Evolutionary conservation across 345 rosid species (phyloP), one percentile per base, ranked within the genome.

Genomic region (Fremontodendron californicum): DNA sequence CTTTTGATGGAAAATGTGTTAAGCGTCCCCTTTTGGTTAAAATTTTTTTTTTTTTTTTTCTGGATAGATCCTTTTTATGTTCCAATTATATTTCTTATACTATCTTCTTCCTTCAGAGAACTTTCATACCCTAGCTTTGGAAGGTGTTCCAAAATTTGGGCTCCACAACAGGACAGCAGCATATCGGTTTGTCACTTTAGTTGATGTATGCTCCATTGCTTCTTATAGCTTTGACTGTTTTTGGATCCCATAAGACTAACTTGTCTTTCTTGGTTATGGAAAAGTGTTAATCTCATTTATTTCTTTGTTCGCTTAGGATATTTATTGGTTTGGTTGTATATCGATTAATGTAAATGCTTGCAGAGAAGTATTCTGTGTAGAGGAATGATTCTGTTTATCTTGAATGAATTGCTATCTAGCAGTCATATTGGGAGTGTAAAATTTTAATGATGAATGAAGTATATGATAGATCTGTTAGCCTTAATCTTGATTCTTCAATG

Each of bases 51-150:
- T 43, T 8, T 3, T 25, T n/a, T 27, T 45, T 69, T 63, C 9
- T 33, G 6, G 37, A 11, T 42, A 1, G 31, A 57, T 23, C 62
- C 65, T 15, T 21, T 31, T 76, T 39, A 5, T 70, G 71, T 42
- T 79, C 51, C 70, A 12, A 39, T 43, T 63, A 0, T 78, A 74
- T 60, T 12, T 37, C 76, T 60, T 79, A 37, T 49, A 10, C 58
- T 31, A 75, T 51, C 37, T 19, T 71, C 62, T 65, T 77, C 75
- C 77, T 77, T 65, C 93, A 96, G 99, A 96, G 88, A 89, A 77
- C 45, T 93, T 96, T 75, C 98, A 96, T 78, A 96, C 98, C 11
- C 86, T 96, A 71, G 98, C 97, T 52, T 68, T 96, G 81, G 98
- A 93, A 74, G 97, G 89, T 75, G 78, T 96, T 39, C 99, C 99